Base-by-base conservation (phyloP, 163 green algal species). In the Scenedesmus sp. region DNA sequence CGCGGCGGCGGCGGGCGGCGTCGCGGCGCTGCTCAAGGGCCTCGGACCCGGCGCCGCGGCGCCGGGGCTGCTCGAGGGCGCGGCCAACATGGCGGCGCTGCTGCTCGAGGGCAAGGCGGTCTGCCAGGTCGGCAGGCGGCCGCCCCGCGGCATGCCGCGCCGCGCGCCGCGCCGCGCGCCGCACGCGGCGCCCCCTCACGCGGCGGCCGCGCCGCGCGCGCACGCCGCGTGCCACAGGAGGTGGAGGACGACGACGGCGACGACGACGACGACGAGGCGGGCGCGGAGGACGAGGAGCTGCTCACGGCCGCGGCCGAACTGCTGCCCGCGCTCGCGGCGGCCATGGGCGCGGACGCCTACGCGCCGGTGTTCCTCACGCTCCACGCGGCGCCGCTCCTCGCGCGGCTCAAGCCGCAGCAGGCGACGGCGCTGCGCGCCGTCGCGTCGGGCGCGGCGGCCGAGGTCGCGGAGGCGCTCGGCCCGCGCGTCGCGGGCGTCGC, bases 271-370 rank as follows among this genome's bases (percentile, higher is more conserved):
- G 73, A 67, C 10, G 74, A 80, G 11, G 29, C 60, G 2, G 56
- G 34, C 17, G 79, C 86, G 65, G 77, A 81, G n/a, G 87, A 91
- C 42, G 87, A 92, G 69, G 89, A 93, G 36, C 63, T 93, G 31
- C 50, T 96, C 13, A 53, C 80, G 11, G 90, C 91, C 34, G 87
- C 83, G 18, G 82, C 78, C 17, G 91, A 96, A 45, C 74, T 93
- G 24, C 72, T 94, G 65, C 86, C 90, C 6, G 83, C 85, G 5
- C 53, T 96, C 29, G 86, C 88, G 26, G 47, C 63, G 5, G 80
- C 81, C 28, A 76, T 87, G 29, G 89, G 89, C 0, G 60, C 86
- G 0, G 80, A 78, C 13, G 62, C 82, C 0, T 94, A 91, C 33
- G 87, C 84, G 18, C 79, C 85, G 22, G 77, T 89, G 7, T 93